phyloP scores from a whole-genome alignment of 331 rosid species.

The Malus hybrid region DNA sequence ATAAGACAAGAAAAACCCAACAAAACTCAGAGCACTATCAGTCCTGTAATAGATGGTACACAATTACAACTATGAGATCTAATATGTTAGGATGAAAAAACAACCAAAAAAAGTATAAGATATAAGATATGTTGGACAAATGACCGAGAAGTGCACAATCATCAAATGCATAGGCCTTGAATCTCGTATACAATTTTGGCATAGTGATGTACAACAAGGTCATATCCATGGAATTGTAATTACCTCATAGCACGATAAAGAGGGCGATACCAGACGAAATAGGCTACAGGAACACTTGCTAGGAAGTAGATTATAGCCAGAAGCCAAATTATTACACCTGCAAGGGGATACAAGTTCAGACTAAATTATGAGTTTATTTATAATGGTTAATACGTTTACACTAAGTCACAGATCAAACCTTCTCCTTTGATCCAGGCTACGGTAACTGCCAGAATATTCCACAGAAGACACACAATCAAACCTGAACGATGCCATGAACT shows the following conservation, averaged over 20 bases:
- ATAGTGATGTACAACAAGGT: conserved; percentile 3
- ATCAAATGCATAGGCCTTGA: conserved; percentile 8
- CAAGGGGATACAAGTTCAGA: conserved; percentile 5
- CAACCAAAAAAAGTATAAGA: neutral
- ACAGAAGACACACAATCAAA: conserved; percentile 45
- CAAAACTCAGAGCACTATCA: conserved; percentile 86
- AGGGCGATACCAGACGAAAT: conserved; percentile 47
- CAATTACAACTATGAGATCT: conserved; percentile 5
- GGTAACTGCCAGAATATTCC: conserved; percentile 55
- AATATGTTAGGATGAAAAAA: neutral
- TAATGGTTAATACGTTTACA: neutral
- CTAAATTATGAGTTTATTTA: neutral
- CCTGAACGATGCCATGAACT: conserved; percentile 37
- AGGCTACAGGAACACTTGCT: conserved; percentile 31
- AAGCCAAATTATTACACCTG: conserved; percentile 34
- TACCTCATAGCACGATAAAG: conserved; percentile 84
- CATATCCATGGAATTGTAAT: conserved; percentile 17
- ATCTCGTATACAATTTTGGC: conserved; percentile 8
- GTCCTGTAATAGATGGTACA: conserved; percentile 46
- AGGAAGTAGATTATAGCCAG: conserved; percentile 34
- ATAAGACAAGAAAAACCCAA: conserved; percentile 74
- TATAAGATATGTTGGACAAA: neutral
- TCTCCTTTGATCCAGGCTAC: conserved; percentile 48
- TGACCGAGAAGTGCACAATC: neutral
- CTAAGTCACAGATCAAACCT: conserved; percentile 19